Base-by-base conservation (phyloP, 2,329 filamentous ascomycete species). In the Davidsoniella virescens region DNA sequence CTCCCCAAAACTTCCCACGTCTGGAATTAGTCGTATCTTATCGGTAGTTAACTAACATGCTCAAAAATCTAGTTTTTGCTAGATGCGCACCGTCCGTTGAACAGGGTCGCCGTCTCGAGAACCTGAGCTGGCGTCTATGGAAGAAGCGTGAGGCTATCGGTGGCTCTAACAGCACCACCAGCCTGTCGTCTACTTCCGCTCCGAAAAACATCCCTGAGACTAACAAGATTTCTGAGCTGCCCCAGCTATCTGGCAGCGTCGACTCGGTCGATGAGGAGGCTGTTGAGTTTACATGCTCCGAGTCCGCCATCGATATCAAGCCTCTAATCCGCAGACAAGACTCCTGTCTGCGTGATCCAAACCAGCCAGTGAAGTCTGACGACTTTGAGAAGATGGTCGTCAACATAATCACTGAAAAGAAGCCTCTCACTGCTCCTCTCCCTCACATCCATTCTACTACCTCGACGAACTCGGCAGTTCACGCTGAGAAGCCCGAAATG, bases 121-220 rank as follows among this genome's bases (percentile, higher is more conserved):
- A 98, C 68, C 72, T 98, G 55, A 93, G 84, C 63, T 96, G 92
- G 92, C 75, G 92, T 59, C 70, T 96, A 54, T 96, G 88, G 90
- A 93, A 87, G 59, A 33, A 33, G 29, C 77, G 87, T 60, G 88
- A 96, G 63, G 90, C 85, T 9, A 87, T 94, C 59, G 94, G 88
- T 67, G 88, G 83, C 65, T 82, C 85, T 7, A 43, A 49, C 7
- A 50, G 43, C 9, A 47, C 33, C 25, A 18, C 43, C 55, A 75
- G 73, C 53, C 70, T 73, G 57, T 70, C 72, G 58, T 67, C 72
- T 50, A 64, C 72, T 37, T 61, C 65, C 12, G 58, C 71, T 54
- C 67, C 77, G 56, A 67, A 70, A 56, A 64, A 71, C 51, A 75
- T 78, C 49, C 68, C 67, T 45, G 59, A 62, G 43, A 63, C 65